phyloP scores from a whole-genome alignment of 2,329 filamentous ascomycete species.

The Paraphaeosphaeria sporulosa region DNA sequence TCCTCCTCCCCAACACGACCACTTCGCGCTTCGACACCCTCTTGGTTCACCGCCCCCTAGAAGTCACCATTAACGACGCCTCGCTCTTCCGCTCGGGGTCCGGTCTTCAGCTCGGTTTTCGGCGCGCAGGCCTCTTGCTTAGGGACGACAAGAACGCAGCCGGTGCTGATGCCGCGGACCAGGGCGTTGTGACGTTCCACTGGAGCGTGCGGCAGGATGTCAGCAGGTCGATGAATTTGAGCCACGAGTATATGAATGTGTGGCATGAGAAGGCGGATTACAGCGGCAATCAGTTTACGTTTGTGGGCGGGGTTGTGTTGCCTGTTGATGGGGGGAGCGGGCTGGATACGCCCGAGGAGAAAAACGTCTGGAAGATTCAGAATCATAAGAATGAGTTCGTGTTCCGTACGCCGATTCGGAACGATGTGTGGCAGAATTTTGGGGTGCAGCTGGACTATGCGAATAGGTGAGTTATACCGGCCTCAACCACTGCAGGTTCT shows the following conservation, averaged over 20 bases:
- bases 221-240: conserved; percentile 28
- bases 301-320: conserved; percentile 31
- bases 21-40: conserved; percentile 30
- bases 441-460: conserved; percentile 32
- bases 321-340: conserved; percentile 30
- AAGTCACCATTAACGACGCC: conserved; percentile 36
- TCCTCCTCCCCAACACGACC: conserved; percentile 24
- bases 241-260: conserved; percentile 42
- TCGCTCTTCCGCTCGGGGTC: conserved; percentile 29
- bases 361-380: conserved; percentile 31
- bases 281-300: conserved; percentile 34
- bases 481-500: not conserved
- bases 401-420: conserved; percentile 23
- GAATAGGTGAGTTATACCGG: conserved; percentile 24
- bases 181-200: conserved; percentile 35
- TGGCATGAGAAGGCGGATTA: conserved; percentile 40
- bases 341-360: conserved; percentile 24
- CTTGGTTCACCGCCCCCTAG: conserved; percentile 22
- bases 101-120: conserved; percentile 32
- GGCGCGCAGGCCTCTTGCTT: conserved; percentile 32
- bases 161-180: conserved; percentile 30
- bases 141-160: conserved; percentile 30
- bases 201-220: conserved; percentile 34
- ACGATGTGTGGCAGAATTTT: conserved; percentile 37
- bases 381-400: conserved; percentile 31